These are phyloP conservation scores for Glaciozyma antarctica DNA, from an alignment of 768 basidiomycete species.

Conservation along the genomic window DNA sequence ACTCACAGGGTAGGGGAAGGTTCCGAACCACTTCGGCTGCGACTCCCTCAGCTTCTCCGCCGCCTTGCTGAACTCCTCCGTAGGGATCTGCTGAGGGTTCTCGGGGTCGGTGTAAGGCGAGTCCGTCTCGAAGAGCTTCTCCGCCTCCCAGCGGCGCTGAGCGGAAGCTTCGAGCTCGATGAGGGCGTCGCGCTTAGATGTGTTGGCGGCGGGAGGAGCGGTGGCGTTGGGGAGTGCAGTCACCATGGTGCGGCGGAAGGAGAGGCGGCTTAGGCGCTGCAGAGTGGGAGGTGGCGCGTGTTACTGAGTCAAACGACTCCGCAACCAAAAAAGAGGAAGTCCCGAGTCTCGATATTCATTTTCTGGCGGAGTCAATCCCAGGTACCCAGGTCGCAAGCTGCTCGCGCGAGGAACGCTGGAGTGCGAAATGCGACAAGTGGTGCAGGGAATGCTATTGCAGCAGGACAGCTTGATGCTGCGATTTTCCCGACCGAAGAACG, in stretches of 20 bases:
- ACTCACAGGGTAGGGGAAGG: constrained; percentile 65
- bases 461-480: constrained; percentile 14
- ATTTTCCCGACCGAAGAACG: constrained; percentile 23
- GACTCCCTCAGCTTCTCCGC: constrained; percentile 58
- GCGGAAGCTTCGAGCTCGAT: constrained; percentile 72
- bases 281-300: background rate
- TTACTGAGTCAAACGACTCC: too few relatives aligned
- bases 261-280: background rate
- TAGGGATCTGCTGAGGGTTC: constrained; percentile 32
- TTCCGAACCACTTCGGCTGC: constrained; percentile 95
- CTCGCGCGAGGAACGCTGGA: too few relatives aligned
- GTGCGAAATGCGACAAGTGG: too few relatives aligned
- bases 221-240: background rate
- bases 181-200: constrained; percentile 83
- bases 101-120: constrained; percentile 61
- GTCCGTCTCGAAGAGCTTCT: constrained; percentile 71
- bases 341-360: too few relatives aligned
- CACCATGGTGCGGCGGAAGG: background rate
- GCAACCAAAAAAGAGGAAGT: too few relatives aligned
- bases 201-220: constrained; percentile 47
- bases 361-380: too few relatives aligned
- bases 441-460: constrained; percentile 11
- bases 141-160: constrained; percentile 67
- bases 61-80: constrained; percentile 47
- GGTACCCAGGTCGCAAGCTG: too few relatives aligned